Evolutionary conservation across 2,329 filamentous ascomycete species (phyloP).

Genomic region (Acarospora socialis): DNA sequence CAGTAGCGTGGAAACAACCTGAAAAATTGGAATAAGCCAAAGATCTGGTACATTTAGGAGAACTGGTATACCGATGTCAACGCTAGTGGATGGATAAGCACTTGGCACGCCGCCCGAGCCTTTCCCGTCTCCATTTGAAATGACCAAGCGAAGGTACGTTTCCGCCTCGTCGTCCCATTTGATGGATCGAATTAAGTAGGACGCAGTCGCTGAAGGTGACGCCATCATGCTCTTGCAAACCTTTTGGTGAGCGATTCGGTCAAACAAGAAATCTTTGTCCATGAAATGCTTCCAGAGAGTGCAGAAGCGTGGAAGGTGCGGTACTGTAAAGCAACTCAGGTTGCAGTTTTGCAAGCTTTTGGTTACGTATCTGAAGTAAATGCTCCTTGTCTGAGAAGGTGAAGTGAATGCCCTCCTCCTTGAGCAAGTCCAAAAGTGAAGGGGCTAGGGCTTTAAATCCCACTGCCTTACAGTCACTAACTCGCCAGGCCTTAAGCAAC

Average conservation of each 20-base stretch:
- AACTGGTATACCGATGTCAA: constrained; percentile 19
- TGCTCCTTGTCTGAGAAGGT: constrained; percentile 16
- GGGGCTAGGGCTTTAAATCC: constrained; percentile 25
- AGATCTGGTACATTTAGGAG: too few relatives aligned
- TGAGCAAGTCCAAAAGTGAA: constrained; percentile 19
- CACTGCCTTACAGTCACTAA: constrained; percentile 18
- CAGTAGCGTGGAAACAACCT: too few relatives aligned
- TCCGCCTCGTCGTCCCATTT: constrained; percentile 23
- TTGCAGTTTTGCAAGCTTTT: constrained; percentile 19
- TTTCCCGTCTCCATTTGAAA: constrained; percentile 2
- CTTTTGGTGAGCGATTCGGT: constrained; percentile 22
- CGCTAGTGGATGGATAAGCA: constrained; percentile 19
- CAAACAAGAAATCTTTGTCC: constrained; percentile 25
- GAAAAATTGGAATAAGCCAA: too few relatives aligned
- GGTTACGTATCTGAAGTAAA: constrained; percentile 16
- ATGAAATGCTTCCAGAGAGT: constrained; percentile 28
- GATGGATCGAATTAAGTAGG: constrained; percentile 21
- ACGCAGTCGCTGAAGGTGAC: constrained; percentile 29
- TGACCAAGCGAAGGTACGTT: constrained; percentile 18
- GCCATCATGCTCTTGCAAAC: constrained; percentile 23
- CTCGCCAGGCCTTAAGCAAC: constrained; percentile 19
- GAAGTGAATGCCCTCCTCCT: constrained; percentile 17
- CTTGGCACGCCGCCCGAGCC: constrained; percentile 17
- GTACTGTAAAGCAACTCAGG: constrained; percentile 19
- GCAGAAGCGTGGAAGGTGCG: constrained; percentile 19